These are phyloP conservation scores for Lactifluus subvellereus DNA, from an alignment of 768 basidiomycete genomes.

Conservation along the genomic window DNA sequence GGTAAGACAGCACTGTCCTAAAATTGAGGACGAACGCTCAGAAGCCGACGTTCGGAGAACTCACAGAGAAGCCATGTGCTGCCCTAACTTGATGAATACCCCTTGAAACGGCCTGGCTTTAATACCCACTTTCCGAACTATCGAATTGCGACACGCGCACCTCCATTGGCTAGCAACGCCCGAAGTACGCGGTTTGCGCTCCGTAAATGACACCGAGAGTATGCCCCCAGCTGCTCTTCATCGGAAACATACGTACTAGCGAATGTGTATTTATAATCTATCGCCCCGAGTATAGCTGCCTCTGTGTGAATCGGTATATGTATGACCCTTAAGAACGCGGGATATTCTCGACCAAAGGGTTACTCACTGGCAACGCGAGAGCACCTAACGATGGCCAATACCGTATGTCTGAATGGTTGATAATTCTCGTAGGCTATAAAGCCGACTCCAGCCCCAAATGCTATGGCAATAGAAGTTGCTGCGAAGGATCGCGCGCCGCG, in stretches of 20 bases:
- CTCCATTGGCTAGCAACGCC: constrained; percentile 87
- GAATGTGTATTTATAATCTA: constrained; percentile 72
- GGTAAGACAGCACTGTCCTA: constrained; percentile 47
- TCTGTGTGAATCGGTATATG: constrained; percentile 36
- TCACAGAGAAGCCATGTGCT: constrained; percentile 72
- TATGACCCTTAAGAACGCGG: not conserved
- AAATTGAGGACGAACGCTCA: constrained; percentile 27
- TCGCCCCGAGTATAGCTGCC: constrained; percentile 54
- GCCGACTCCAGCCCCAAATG: constrained; percentile 32
- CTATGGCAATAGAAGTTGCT: constrained; percentile 22
- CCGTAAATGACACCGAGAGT: constrained; percentile 76
- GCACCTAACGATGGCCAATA: constrained; percentile 72
- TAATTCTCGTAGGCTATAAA: constrained; percentile 57
- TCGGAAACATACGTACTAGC: constrained; percentile 45
- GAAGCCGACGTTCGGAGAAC: constrained; percentile 24
- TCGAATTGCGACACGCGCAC: constrained; percentile 35
- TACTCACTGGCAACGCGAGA: constrained; percentile 65
- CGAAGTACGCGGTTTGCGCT: constrained; percentile 74
- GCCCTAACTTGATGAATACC: constrained; percentile 85
- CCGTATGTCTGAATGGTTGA: constrained; percentile 68
- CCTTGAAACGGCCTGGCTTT: constrained; percentile 36
- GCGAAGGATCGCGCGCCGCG: constrained; percentile 11
- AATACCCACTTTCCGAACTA: not conserved
- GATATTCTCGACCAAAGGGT: constrained; percentile 13
- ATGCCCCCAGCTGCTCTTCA: constrained; percentile 46